Base-by-base conservation (phyloP, 441 rosid species). In the Bruguiera hainesii region DNA sequence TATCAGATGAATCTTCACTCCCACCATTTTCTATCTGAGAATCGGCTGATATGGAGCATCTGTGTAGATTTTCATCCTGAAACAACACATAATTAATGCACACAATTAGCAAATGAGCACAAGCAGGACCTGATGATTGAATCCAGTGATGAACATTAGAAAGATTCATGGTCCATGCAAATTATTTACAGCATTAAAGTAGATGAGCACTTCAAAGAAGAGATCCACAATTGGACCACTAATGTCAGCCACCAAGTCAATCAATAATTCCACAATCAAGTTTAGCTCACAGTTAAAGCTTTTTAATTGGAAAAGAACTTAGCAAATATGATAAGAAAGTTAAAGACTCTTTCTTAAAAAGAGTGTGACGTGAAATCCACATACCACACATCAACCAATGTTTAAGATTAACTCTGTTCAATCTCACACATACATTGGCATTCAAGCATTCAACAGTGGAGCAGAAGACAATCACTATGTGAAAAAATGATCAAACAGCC, bases 21-120 rank as follows among this genome's bases (percentile, higher is more conserved):
- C 90, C 98, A 81, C 96, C 91, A 76, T 90, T 90, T 66, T 84
- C 99, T 57, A 91, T 81, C 73, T 78, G 91, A 73, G 99, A 95
- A 74, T 89, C 93, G 20, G 97, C 95, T 56, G 98, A 91, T 52
- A 91, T 85, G 46, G 97, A 95, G 84, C 98, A 89, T 80, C 99
- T 89, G 67, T 87, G 96, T 59, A 90, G 87, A 82, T 82, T 92
- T 71, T 88, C 99, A 78, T 95, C 97, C 99, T 95, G 90, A 70
- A 82, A 77, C 49, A 77, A 64, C 60, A 56, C 56, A 80, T 28
- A 65, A 73, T 61, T 21, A 67, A 73, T 61, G 59, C 49, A 37
- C 50, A 61, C 59, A 56, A 21, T 56, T 30, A 55, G 28, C 23
- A 55, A 55, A 55, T 20, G 16, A 55, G 6, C 6, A 26, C 28